These are phyloP conservation scores for Spergularia bocconei DNA, from an alignment of 148 eudicot genomes.

Conservation along the genomic window DNA sequence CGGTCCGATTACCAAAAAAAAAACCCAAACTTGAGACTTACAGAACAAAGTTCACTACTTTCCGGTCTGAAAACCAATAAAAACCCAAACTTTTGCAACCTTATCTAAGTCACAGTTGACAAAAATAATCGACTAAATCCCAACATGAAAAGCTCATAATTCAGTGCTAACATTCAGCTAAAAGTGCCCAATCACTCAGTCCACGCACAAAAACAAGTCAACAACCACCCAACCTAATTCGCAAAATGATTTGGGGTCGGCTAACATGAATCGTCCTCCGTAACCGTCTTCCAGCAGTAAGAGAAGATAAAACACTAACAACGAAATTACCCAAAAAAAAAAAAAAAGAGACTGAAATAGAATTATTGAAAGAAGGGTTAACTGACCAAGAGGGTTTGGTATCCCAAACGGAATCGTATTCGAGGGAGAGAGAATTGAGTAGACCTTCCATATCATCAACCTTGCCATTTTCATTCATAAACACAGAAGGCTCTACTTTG, in stretches of 20 bases:
- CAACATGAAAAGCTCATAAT: neutral
- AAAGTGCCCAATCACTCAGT: neutral
- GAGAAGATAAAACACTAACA: too few species aligned
- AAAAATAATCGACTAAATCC: too few species aligned
- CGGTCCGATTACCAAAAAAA: too few species aligned
- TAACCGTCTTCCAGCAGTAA: too few species aligned
- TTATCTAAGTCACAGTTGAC: too few species aligned
- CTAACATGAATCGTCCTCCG: too few species aligned
- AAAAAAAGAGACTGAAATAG: neutral
- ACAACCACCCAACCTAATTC: neutral
- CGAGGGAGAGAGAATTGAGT: constrained; percentile 81
- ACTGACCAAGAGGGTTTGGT: constrained; percentile 86
- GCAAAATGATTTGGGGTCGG: too few species aligned
- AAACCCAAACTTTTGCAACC: too few species aligned
- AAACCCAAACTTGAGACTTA: too few species aligned
- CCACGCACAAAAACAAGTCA: neutral
- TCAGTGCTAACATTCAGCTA: neutral
- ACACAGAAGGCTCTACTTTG: constrained; percentile 28
- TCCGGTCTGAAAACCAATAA: too few species aligned
- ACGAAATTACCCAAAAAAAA: neutral
- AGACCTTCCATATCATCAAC: constrained; percentile 82
- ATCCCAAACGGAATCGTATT: constrained; percentile 98
- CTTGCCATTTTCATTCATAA: constrained; percentile 60
- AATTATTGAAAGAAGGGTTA: neutral
- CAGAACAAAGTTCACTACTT: too few species aligned